Evolutionary conservation across 2,329 filamentous ascomycete genomes (phyloP).

Genomic region (Calonectria montana): DNA sequence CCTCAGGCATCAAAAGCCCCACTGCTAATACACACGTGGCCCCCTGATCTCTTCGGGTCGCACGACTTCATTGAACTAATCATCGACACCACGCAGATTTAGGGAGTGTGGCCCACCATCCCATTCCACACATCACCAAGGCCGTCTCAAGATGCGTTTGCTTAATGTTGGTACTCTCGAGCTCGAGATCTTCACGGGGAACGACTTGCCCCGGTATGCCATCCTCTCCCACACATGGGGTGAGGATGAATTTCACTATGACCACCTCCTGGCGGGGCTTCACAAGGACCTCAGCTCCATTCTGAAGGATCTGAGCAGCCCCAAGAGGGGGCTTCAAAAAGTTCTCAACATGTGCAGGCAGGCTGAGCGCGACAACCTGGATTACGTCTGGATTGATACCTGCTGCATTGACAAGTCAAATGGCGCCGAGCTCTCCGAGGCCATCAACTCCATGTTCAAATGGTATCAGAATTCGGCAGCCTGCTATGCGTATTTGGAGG

Average conservation of each 20-base stretch:
- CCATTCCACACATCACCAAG: no score
- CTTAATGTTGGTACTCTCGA: neutral
- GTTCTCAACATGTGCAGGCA: neutral
- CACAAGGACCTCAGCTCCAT: neutral
- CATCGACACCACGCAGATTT: no score
- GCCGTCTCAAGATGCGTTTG: neutral
- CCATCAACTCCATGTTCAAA: neutral
- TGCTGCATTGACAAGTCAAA: slow-evolving; percentile 3
- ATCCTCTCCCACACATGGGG: slow-evolving; percentile 5
- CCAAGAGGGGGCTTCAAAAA: neutral
- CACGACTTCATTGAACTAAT: no score
- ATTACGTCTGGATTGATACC: neutral
- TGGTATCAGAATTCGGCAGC: neutral
- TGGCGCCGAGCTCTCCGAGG: neutral
- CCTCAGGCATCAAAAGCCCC: no score
- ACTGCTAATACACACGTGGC: no score
- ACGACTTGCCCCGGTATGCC: neutral
- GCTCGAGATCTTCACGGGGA: neutral
- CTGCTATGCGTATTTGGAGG: neutral
- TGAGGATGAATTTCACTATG: neutral
- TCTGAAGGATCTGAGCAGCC: neutral
- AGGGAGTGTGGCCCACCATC: no score
- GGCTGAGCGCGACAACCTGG: neutral
- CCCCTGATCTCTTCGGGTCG: no score
- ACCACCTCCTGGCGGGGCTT: neutral